Percentiles rank a stretch among this genome's conserved stretches.
Conservation (phyloP, 169 alveolate genomes). For the Cryptosporidium sp. region DNA sequence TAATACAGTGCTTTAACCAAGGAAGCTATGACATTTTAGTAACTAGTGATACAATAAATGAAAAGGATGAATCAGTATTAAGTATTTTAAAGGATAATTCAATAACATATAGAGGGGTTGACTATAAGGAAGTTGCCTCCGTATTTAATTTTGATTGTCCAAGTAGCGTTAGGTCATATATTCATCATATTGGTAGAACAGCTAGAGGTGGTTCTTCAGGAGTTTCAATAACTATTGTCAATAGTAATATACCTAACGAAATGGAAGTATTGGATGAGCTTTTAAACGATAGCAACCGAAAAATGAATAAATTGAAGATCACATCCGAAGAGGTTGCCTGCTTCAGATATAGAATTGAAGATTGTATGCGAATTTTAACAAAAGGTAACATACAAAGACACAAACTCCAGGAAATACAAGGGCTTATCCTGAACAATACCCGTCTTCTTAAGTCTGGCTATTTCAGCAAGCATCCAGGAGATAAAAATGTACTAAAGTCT, state of each 20-base stretch:
- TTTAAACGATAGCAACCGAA: constrained; percentile 19
- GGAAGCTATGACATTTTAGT: constrained; percentile 62
- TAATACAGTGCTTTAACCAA: constrained; percentile 72
- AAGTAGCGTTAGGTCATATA: constrained; percentile 48
- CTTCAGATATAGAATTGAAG: constrained; percentile 67
- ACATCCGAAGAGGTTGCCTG: constrained; percentile 69
- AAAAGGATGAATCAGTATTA: constrained; percentile 26
- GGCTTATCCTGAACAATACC: constrained; percentile 45
- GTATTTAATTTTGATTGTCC: constrained; percentile 72
- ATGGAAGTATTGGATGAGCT: constrained; percentile 44
- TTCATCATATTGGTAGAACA: constrained; percentile 72
- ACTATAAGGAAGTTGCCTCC: constrained; percentile 68
- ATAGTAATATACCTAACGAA: constrained; percentile 59
- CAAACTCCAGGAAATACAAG: constrained; percentile 67
- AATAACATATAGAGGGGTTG: constrained; percentile 60
- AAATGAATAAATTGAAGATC: constrained; percentile 43
- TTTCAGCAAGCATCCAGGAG: constrained; percentile 68
- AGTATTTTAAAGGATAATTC: constrained; percentile 17
- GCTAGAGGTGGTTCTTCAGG: constrained; percentile 73
- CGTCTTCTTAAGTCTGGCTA: constrained; percentile 68
- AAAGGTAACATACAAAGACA: constrained; percentile 56
- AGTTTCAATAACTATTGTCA: constrained; percentile 44
- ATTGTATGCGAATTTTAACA: constrained; percentile 52
- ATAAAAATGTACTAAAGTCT: constrained; percentile 47
- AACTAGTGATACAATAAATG: constrained; percentile 41